A percentile compares a stretch with the other conserved stretches of the same genome.
phyloP scores from a whole-genome alignment of 257 asterid species.

The Echium plantagineum region DNA sequence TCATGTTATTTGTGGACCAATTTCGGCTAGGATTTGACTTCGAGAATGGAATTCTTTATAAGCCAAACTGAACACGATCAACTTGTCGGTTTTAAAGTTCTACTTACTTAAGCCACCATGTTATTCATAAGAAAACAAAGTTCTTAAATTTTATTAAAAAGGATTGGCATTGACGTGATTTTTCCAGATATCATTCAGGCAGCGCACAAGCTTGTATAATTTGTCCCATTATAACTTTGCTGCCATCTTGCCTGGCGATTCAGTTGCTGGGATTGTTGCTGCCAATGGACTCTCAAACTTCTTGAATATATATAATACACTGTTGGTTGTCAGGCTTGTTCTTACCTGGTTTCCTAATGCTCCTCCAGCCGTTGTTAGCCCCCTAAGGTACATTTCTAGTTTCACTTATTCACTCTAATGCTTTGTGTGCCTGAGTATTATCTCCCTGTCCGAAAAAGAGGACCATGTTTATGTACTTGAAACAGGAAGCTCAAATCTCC shows the following conservation, averaged over 20 bases:
- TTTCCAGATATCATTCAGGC: conserved; percentile 42
- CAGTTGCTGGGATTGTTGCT: conserved; percentile 70
- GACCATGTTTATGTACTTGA: background rate
- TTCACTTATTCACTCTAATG: conserved; percentile 1
- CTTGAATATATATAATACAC: conserved; percentile 73
- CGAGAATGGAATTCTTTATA: too few relatives aligned
- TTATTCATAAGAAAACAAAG: background rate
- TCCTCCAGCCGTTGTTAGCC: conserved; percentile 73
- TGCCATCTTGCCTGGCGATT: conserved; percentile 78
- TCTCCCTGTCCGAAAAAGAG: background rate
- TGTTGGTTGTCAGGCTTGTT: conserved; percentile 70
- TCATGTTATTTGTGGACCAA: too few relatives aligned
- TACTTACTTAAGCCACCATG: background rate
- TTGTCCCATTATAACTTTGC: conserved; percentile 46
- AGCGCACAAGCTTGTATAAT: conserved; percentile 19
- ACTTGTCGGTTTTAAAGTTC: background rate
- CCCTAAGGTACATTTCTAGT: conserved; percentile 50
- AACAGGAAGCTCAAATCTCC: too few relatives aligned
- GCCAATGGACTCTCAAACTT: conserved; percentile 62
- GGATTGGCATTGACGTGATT: too few relatives aligned
- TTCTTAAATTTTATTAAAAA: background rate
- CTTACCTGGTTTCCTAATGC: conserved; percentile 92
- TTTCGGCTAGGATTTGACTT: too few relatives aligned
- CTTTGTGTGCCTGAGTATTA: background rate
- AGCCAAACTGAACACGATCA: too few relatives aligned